phyloP scores from a whole-genome alignment of 2,329 filamentous ascomycete genomes.

The Fusarium fracticaudum region DNA sequence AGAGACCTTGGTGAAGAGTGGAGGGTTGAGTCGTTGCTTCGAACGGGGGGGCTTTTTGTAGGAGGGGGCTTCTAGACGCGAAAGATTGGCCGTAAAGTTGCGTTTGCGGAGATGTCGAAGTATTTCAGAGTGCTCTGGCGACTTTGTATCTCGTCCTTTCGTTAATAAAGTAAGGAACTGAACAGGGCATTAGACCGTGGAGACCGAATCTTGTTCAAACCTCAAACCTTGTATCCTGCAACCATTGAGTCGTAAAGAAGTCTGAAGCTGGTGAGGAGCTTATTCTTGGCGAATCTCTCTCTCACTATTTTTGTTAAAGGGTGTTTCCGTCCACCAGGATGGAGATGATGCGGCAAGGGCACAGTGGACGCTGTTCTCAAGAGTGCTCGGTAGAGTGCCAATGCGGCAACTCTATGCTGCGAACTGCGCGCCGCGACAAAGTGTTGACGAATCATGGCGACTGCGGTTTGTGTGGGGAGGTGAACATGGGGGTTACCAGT shows the following conservation, averaged over 20 bases:
- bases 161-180: slow-evolving; percentile 55
- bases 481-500: background rate
- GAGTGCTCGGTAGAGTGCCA: slow-evolving; percentile 78
- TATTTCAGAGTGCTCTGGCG: slow-evolving; percentile 54
- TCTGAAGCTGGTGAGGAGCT: slow-evolving; percentile 64
- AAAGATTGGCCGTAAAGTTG: slow-evolving; percentile 31
- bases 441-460: slow-evolving; percentile 42
- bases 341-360: slow-evolving; percentile 58
- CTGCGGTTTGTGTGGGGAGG: background rate
- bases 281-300: slow-evolving; percentile 70
- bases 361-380: slow-evolving; percentile 66
- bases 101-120: slow-evolving; percentile 52
- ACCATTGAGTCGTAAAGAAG: slow-evolving; percentile 70
- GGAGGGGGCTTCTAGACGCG: slow-evolving; percentile 22
- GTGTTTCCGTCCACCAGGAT: slow-evolving; percentile 43
- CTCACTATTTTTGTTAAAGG: slow-evolving; percentile 68
- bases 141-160: slow-evolving; percentile 50
- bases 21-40: slow-evolving; percentile 25
- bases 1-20: slow-evolving; percentile 49
- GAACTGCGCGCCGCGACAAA: slow-evolving; percentile 61
- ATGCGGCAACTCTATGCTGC: slow-evolving; percentile 65
- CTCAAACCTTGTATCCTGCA: slow-evolving; percentile 71
- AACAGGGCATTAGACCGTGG: background rate
- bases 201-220: background rate
- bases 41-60: slow-evolving; percentile 8